phyloP scores from a whole-genome alignment of 352 stramenopile species.

The Pythium sukuiense region DNA sequence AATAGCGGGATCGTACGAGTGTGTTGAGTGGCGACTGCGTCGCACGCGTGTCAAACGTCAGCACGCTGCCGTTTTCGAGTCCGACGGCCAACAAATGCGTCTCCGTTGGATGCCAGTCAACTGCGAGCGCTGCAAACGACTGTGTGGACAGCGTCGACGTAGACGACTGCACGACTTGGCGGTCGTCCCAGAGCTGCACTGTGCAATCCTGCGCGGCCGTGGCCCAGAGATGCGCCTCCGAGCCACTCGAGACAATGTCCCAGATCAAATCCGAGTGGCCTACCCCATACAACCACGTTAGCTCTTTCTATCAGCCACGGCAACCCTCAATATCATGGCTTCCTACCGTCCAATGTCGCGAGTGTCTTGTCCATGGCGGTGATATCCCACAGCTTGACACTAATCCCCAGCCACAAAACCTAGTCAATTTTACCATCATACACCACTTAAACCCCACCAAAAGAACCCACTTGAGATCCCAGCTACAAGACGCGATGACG shows the following conservation, averaged over 20 bases:
- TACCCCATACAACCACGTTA: constrained; percentile 13
- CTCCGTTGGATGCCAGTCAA: constrained; percentile 75
- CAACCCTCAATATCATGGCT: neutral
- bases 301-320: neutral
- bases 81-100: constrained; percentile 58
- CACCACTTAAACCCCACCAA: no score
- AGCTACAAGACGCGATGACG: constrained; percentile 56
- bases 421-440: no score
- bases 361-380: constrained; percentile 42
- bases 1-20: constrained; percentile 26
- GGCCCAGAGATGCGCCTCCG: constrained; percentile 42
- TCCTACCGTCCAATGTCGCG: constrained; percentile 51
- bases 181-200: constrained; percentile 75
- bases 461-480: constrained; percentile 67
- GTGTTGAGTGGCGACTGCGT: constrained; percentile 39
- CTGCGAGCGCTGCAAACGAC: constrained; percentile 38
- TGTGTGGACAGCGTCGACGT: constrained; percentile 41
- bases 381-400: constrained; percentile 81
- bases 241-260: constrained; percentile 54
- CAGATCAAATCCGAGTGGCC: constrained; percentile 77
- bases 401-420: constrained; percentile 17
- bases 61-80: constrained; percentile 61
- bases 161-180: constrained; percentile 37
- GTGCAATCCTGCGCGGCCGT: constrained; percentile 69
- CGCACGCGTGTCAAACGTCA: constrained; percentile 69